Evolutionary conservation across 75 land plant species (phyloP), one percentile per base, ranked within the genome.

Genomic region (Sequoiadendron giganteum): DNA sequence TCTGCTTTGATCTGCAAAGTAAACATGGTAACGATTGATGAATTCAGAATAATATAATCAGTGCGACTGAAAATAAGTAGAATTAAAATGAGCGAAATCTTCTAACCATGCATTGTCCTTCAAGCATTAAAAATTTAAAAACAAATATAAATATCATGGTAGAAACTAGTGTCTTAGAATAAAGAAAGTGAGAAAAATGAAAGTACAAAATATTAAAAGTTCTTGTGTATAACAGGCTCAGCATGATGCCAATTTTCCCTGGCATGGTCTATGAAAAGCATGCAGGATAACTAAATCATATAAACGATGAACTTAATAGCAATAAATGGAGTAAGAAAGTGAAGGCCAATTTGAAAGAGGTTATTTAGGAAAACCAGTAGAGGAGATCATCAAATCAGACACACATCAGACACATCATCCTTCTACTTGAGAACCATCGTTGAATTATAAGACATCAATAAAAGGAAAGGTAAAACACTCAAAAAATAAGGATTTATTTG

Each of bases 1-100:
- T 93, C 94, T 79, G 91, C 95, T 73, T 95, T 96, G 82, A 96
- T 95, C 97, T 96, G 87, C 32, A 47, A 82, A 45, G 30, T 10
- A 45, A 82, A 43, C 52, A n/a, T 13, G 43, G 84, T 82, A 82
- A 45, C 11, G 52, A 21, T 47, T 9, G 11, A 82, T 82, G 48
- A 28, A 45, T 10, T 45, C 30, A 6, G 13, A 45, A 45, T 25
- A 9, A 28, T 45, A 45, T 52, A 52, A 52, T 52, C 2, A 52
- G 13, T 11, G 55, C 15, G 54, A 52, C 14, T 3, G 1, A 47
- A 82, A 45, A 11, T 9, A 82, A n/a, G n/a, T 9, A 10, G 3
- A n/a, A 72, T 25, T 75, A 34, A 32, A 75, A 75, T 11, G n/a
- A 72, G 76, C 2, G 39, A 34, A 10, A 75, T 25, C 39, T 25